Evolutionary conservation across 768 basidiomycete genomes (phyloP).

Genomic region (Tricholoma furcatifolium): DNA sequence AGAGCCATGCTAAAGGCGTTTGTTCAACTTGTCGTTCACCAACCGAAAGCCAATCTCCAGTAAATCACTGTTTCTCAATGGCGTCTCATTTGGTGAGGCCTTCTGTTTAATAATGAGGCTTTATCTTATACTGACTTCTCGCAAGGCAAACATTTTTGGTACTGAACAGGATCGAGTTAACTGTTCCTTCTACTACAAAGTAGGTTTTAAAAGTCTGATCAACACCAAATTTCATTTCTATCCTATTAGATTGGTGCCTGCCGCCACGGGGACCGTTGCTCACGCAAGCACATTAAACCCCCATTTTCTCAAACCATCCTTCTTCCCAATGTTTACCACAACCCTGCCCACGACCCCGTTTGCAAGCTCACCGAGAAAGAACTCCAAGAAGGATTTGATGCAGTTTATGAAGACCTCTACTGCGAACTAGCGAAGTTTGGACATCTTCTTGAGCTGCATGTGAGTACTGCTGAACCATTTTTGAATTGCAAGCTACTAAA

Average conservation of each 20-base stretch:
- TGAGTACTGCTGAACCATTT: slow-evolving; percentile 34
- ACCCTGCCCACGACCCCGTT: slow-evolving; percentile 91
- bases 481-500: background rate
- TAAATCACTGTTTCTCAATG: slow-evolving; percentile 28
- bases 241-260: slow-evolving; percentile 88
- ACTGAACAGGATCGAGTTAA: slow-evolving; percentile 96
- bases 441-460: slow-evolving; percentile 93
- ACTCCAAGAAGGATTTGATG: slow-evolving; percentile 88
- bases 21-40: too few relatives aligned
- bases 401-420: slow-evolving; percentile 93
- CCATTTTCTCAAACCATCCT: slow-evolving; percentile 97
- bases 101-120: background rate
- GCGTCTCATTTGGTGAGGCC: slow-evolving; percentile 75
- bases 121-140: background rate
- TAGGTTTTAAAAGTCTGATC: slow-evolving; percentile 29
- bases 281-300: slow-evolving; percentile 96
- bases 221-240: slow-evolving; percentile 10
- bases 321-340: slow-evolving; percentile 96
- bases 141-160: slow-evolving; percentile 91
- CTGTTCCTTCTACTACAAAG: slow-evolving; percentile 99
- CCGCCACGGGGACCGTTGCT: slow-evolving; percentile 97
- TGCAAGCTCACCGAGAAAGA: slow-evolving; percentile 88
- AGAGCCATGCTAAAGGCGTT: background rate
- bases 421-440: slow-evolving; percentile 95
- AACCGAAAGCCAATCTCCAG: background rate